phyloP scores from a whole-genome alignment of 768 basidiomycete genomes.

The Dendrothele bispora region DNA sequence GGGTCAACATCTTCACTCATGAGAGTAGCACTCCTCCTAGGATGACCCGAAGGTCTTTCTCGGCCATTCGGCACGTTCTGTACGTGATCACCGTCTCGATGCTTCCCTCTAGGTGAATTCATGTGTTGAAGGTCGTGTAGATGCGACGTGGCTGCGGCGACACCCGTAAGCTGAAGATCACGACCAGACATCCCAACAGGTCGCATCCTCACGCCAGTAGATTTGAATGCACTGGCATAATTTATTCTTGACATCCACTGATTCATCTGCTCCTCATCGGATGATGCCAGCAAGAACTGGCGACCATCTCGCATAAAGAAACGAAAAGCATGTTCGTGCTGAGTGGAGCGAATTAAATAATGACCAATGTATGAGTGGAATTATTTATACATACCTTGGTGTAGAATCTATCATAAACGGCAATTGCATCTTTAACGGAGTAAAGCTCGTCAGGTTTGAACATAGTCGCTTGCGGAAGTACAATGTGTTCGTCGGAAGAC shows the following conservation, averaged over 20 bases:
- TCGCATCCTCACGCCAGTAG: constrained; percentile 80
- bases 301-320: constrained; percentile 76
- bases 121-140: constrained; percentile 62
- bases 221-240: constrained; percentile 91
- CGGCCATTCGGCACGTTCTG: constrained; percentile 43
- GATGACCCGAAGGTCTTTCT: constrained; percentile 32
- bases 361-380: not conserved
- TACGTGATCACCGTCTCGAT: constrained; percentile 45
- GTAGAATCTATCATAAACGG: constrained; percentile 78
- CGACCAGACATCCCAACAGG: constrained; percentile 64
- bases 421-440: constrained; percentile 74
- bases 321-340: constrained; percentile 77
- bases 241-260: constrained; percentile 93
- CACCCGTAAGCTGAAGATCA: constrained; percentile 76
- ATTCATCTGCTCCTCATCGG: constrained; percentile 71
- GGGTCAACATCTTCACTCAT: constrained; percentile 34
- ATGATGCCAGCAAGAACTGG: constrained; percentile 78
- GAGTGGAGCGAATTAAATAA: not conserved
- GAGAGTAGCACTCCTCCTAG: constrained; percentile 29
- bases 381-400: constrained; percentile 56
- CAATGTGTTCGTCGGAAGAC: constrained; percentile 27
- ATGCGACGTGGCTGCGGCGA: constrained; percentile 85
- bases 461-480: constrained; percentile 38
- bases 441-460: constrained; percentile 86
- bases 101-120: constrained; percentile 25